These are phyloP conservation scores for Sicyos baderoa DNA, from an alignment of 306 rosid genomes.

Conservation along the genomic window DNA sequence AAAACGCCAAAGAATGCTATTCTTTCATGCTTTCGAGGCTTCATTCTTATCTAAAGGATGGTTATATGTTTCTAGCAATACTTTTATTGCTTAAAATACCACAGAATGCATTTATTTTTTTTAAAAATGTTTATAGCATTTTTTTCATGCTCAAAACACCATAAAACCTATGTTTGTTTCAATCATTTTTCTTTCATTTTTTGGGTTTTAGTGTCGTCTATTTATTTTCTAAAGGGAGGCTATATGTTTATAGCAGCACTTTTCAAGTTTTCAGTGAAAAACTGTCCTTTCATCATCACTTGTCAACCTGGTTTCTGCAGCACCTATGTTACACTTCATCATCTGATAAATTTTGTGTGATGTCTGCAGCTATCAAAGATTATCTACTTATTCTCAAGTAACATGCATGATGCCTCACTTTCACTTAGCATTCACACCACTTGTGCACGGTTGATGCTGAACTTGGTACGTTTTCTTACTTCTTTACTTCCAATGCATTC, in stretches of 20 bases:
- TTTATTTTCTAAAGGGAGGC: not conserved
- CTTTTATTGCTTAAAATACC: not conserved
- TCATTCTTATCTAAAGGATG: too few species aligned
- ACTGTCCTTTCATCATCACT: not conserved
- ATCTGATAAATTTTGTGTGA: conserved; percentile 21
- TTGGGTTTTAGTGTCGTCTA: not conserved
- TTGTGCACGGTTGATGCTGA: conserved; percentile 96
- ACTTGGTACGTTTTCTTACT: conserved; percentile 58
- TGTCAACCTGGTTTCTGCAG: conserved; percentile 8
- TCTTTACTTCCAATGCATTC: not conserved
- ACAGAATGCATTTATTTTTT: too few species aligned
- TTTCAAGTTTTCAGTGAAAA: not conserved
- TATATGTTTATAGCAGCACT: not conserved
- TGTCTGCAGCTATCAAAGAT: conserved; percentile 84
- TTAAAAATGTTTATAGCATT: not conserved
- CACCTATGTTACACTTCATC: conserved; percentile 13
- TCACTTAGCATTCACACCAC: conserved; percentile 96
- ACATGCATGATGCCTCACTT: conserved; percentile 96
- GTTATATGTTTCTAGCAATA: too few species aligned
- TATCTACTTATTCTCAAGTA: conserved; percentile 92
- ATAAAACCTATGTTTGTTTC: not conserved
- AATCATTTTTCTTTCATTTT: not conserved
- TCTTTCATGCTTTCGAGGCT: not conserved
- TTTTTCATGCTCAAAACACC: too few species aligned
- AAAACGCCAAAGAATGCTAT: not conserved